Conservation (phyloP, 2,329 filamentous ascomycete species). For the Paraconiothyrium brasiliense region DNA sequence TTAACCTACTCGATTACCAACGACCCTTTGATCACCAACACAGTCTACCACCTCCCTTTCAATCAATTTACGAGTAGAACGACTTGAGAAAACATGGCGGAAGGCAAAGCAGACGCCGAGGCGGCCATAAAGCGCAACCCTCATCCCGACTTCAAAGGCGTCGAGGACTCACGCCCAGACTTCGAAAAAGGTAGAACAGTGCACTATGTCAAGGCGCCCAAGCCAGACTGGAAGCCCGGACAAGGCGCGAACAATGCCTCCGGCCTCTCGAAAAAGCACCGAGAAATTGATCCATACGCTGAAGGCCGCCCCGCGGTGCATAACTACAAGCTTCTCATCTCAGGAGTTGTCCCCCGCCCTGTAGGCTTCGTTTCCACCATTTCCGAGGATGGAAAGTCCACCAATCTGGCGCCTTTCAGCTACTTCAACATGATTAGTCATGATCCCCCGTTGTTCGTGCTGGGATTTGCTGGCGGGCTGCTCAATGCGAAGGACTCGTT, state of each 20-base stretch:
- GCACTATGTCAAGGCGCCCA: constrained; percentile 69
- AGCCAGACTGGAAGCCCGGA: constrained; percentile 72
- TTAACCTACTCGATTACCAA: neutral
- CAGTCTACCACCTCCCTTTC: neutral
- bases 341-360: constrained; percentile 81
- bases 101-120: constrained; percentile 56
- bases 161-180: constrained; percentile 71
- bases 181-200: constrained; percentile 63
- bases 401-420: constrained; percentile 87
- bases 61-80: neutral
- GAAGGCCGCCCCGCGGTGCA: constrained; percentile 70
- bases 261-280: constrained; percentile 66
- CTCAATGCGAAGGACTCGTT: constrained; percentile 79
- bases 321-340: constrained; percentile 95
- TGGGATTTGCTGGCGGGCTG: constrained; percentile 67
- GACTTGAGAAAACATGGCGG: constrained; percentile 22
- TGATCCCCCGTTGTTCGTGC: constrained; percentile 84
- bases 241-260: constrained; percentile 69
- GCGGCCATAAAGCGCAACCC: constrained; percentile 67
- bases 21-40: neutral
- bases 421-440: constrained; percentile 87
- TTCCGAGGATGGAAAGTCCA: constrained; percentile 67
- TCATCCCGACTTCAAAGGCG: constrained; percentile 77
- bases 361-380: constrained; percentile 72
- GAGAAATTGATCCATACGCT: constrained; percentile 83